Evolutionary conservation across 2,329 filamentous ascomycete species (phyloP).

Genomic region (Talaromyces rugulosus): DNA sequence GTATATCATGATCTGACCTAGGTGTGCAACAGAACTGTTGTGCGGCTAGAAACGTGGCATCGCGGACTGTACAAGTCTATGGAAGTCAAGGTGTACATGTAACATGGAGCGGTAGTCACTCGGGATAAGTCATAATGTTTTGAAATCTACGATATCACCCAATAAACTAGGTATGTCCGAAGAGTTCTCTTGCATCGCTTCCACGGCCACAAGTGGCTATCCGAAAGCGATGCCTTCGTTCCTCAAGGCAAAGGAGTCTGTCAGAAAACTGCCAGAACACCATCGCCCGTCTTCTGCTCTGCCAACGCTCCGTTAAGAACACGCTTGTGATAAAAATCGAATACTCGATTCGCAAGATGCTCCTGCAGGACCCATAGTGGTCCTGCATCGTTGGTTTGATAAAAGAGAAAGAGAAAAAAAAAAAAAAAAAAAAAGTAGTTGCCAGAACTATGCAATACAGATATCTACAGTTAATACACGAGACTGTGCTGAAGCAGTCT

Average conservation of each 20-base stretch:
- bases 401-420: slow-evolving; percentile 11
- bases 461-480: slow-evolving; percentile 1
- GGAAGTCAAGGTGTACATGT: not conserved
- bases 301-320: slow-evolving; percentile 81
- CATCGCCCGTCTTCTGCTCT: slow-evolving; percentile 42
- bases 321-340: slow-evolving; percentile 50
- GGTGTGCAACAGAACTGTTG: not conserved
- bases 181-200: slow-evolving; percentile 37
- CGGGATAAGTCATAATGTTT: not conserved
- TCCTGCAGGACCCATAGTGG: slow-evolving; percentile 66
- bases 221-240: slow-evolving; percentile 36
- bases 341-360: slow-evolving; percentile 48
- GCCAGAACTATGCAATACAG: not conserved
- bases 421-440: slow-evolving; percentile 12
- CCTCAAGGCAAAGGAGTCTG: slow-evolving; percentile 19
- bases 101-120: not conserved
- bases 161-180: slow-evolving; percentile 26
- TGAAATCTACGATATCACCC: not conserved
- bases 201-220: slow-evolving; percentile 23
- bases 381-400: slow-evolving; percentile 64
- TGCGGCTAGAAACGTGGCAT: not conserved
- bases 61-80: not conserved
- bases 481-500: not conserved
- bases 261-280: slow-evolving; percentile 19
- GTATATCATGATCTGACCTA: not conserved